phyloP scores from a whole-genome alignment of 2,329 filamentous ascomycete species.

The Juglanconis juglandina region DNA sequence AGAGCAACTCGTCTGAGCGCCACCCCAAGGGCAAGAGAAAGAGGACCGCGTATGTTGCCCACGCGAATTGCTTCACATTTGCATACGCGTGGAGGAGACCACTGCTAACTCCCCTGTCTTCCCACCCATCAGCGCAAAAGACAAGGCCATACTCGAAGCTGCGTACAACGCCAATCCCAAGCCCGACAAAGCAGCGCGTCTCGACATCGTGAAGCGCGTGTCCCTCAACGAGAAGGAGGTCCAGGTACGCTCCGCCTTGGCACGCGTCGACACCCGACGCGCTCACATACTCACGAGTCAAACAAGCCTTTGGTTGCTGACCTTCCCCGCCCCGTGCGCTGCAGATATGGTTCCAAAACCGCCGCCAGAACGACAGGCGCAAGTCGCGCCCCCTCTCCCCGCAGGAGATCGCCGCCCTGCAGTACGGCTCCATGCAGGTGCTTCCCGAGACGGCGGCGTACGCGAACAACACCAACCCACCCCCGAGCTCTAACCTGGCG shows the following conservation, averaged over 20 bases:
- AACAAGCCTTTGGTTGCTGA: slow-evolving; percentile 12
- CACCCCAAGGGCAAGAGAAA: slow-evolving; percentile 62
- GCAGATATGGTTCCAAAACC: slow-evolving; percentile 97
- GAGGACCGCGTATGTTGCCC: slow-evolving; percentile 55
- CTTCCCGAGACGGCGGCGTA: slow-evolving; percentile 35
- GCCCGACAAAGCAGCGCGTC: slow-evolving; percentile 83
- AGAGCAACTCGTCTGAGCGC: slow-evolving; percentile 28
- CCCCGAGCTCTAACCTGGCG: slow-evolving; percentile 5
- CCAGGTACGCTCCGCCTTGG: slow-evolving; percentile 62
- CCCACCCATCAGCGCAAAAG: slow-evolving; percentile 62
- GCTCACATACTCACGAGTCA: not conserved
- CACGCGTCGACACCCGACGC: not conserved
- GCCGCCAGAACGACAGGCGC: slow-evolving; percentile 85
- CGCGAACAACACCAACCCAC: slow-evolving; percentile 26
- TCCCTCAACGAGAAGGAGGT: slow-evolving; percentile 93
- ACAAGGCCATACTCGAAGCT: slow-evolving; percentile 82
- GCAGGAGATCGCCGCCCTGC: slow-evolving; percentile 66
- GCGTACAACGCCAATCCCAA: slow-evolving; percentile 84
- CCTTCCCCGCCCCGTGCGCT: slow-evolving; percentile 5
- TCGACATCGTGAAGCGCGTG: slow-evolving; percentile 79
- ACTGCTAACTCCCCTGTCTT: slow-evolving; percentile 2
- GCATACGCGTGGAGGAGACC: not conserved
- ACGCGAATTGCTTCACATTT: not conserved
- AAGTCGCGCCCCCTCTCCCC: slow-evolving; percentile 80
- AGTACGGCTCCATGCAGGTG: slow-evolving; percentile 52